Percentiles rank a stretch among this genome's conserved stretches.
These are phyloP conservation scores for Lachnum nothofagi DNA, from an alignment of 2,329 filamentous ascomycete genomes.

Conservation along the genomic window DNA sequence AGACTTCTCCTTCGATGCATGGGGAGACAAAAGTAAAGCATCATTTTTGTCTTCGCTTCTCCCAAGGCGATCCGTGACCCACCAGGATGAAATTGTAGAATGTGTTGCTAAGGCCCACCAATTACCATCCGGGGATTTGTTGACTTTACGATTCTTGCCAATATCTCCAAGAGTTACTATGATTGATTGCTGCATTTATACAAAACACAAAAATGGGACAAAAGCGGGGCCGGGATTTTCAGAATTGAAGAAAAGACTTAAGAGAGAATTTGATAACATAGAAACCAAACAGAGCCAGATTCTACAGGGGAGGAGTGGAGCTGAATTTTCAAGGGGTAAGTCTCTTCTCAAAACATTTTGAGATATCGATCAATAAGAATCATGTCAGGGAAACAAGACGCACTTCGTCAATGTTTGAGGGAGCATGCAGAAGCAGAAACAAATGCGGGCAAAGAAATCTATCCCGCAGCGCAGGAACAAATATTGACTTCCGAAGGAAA, in stretches of 20 bases:
- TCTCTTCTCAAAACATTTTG: not conserved
- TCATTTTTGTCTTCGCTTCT: not conserved
- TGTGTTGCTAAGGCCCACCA: not conserved
- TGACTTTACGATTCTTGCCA: slow-evolving; percentile 8
- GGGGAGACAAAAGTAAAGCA: not conserved
- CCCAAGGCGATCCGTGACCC: not conserved
- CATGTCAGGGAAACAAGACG: slow-evolving; percentile 5
- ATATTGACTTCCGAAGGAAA: slow-evolving; percentile 20
- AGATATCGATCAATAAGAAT: not conserved
- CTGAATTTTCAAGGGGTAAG: not conserved
- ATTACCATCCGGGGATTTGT: not conserved
- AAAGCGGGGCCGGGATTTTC: not conserved
- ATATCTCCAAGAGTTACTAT: slow-evolving; percentile 5
- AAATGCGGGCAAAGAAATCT: slow-evolving; percentile 15
- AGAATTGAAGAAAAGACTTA: not conserved
- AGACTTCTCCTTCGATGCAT: slow-evolving; percentile 1
- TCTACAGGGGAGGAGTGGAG: not conserved
- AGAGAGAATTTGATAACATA: too few relatives aligned
- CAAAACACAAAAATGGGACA: not conserved
- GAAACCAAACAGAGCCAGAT: not conserved
- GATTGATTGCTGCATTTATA: slow-evolving; percentile 6
- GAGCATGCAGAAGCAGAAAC: slow-evolving; percentile 19
- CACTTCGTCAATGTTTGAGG: slow-evolving; percentile 15
- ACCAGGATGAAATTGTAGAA: not conserved
- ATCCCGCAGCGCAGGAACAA: slow-evolving; percentile 23